Evolutionary conservation across 768 basidiomycete genomes (phyloP).

Genomic region (Leccinellum luteum): DNA sequence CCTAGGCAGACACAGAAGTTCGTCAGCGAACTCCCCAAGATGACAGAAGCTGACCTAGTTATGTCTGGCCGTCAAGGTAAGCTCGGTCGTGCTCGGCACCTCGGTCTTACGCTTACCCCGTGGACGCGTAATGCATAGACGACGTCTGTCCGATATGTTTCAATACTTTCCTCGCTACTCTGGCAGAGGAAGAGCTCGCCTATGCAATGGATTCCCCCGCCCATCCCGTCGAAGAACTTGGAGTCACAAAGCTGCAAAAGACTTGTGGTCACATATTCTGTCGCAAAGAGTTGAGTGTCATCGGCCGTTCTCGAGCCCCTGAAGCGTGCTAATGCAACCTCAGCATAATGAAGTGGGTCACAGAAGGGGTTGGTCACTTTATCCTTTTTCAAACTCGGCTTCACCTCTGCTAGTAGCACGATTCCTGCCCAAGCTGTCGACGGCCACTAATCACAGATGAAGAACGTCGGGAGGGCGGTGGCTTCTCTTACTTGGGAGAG

Average conservation of each 20-base stretch:
- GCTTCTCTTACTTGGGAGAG: conserved; percentile 2
- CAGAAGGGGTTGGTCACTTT: conserved; percentile 46
- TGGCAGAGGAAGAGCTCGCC: conserved; percentile 75
- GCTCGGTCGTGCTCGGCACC: background rate
- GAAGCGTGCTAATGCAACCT: conserved; percentile 15
- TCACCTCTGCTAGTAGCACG: conserved; percentile 40
- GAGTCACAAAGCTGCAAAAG: conserved; percentile 60
- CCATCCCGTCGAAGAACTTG: conserved; percentile 62
- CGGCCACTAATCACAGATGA: conserved; percentile 37
- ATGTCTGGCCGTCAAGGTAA: conserved; percentile 48
- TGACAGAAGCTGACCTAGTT: conserved; percentile 50
- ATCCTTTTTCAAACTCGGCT: background rate
- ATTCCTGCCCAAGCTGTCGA: conserved; percentile 69
- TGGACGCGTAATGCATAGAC: conserved; percentile 40
- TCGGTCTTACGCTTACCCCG: background rate
- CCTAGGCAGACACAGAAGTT: conserved; percentile 38
- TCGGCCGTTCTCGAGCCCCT: conserved; percentile 2
- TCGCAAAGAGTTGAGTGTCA: conserved; percentile 64
- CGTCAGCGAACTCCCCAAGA: conserved; percentile 44
- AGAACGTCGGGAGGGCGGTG: conserved; percentile 12
- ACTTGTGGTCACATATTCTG: conserved; percentile 75
- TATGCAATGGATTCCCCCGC: conserved; percentile 78
- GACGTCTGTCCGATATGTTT: conserved; percentile 75
- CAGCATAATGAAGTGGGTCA: conserved; percentile 66
- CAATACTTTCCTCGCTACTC: conserved; percentile 59